A percentile compares a stretch with the other conserved stretches of the same genome.
Evolutionary conservation across 352 stramenopile species (phyloP).

Genomic region (Pythium phragmiticola): DNA sequence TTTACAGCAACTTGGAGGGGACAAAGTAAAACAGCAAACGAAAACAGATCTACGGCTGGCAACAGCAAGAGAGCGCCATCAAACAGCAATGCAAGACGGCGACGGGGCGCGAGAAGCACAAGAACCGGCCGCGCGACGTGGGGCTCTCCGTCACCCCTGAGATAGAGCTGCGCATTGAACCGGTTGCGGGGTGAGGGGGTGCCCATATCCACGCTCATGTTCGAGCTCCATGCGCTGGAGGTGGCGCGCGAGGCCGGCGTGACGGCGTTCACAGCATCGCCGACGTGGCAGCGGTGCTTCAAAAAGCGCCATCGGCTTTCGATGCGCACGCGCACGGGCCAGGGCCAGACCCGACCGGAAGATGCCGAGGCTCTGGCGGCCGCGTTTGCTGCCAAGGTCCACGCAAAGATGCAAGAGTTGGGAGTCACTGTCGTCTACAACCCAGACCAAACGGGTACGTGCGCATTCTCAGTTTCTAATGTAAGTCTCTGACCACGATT

Average conservation of each 20-base stretch:
- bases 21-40: neutral
- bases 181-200: slow-evolving; percentile 9
- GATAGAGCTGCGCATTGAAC: slow-evolving; percentile 2
- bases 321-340: slow-evolving; percentile 3
- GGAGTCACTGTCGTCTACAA: slow-evolving; percentile 4
- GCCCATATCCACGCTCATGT: slow-evolving; percentile 10
- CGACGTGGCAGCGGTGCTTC: slow-evolving; percentile 8
- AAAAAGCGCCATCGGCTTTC: slow-evolving; percentile 15
- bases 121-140: neutral
- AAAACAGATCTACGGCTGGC: neutral
- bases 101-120: slow-evolving; percentile 18
- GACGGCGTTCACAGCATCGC: slow-evolving; percentile 6
- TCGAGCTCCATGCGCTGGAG: neutral
- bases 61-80: neutral
- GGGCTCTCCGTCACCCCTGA: neutral
- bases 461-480: too few species aligned
- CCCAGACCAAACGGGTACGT: neutral
- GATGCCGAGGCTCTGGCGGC: neutral
- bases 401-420: too few species aligned
- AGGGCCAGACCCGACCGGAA: slow-evolving; percentile 2
- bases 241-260: slow-evolving; percentile 4
- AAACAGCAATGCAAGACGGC: neutral
- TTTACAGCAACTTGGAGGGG: neutral
- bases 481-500: too few species aligned
- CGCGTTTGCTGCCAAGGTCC: neutral